phyloP scores from a whole-genome alignment of 768 basidiomycete genomes.

The Erythrobasidium yunnanense region DNA sequence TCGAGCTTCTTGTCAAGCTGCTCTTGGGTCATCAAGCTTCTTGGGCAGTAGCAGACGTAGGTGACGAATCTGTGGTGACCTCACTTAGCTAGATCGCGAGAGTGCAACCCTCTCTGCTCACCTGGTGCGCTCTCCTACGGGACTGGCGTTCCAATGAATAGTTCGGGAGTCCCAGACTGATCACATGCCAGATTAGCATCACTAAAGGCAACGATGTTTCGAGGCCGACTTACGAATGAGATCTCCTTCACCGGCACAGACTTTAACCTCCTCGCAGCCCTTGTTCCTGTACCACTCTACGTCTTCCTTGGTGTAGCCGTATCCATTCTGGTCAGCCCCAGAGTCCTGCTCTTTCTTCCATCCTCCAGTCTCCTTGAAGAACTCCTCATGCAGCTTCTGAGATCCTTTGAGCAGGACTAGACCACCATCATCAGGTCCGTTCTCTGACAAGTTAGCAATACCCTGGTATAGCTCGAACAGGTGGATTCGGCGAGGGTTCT shows the following conservation, averaged over 20 bases:
- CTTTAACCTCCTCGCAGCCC: background rate
- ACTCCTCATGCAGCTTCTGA: constrained; percentile 31
- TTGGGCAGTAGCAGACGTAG: background rate
- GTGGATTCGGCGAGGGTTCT: constrained; percentile 25
- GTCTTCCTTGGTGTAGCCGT: background rate
- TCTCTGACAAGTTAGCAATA: constrained; percentile 35
- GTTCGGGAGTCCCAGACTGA: background rate
- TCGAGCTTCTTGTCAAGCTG: constrained; percentile 2
- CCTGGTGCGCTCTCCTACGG: background rate
- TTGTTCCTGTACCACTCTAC: background rate
- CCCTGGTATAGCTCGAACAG: constrained; percentile 32
- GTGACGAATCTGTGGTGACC: background rate
- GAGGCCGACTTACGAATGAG: background rate
- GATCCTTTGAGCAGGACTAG: constrained; percentile 33
- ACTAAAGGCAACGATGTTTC: background rate
- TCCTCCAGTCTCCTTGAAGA: constrained; percentile 26
- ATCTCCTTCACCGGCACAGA: background rate
- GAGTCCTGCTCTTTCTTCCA: background rate
- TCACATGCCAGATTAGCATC: background rate
- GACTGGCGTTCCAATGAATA: background rate
- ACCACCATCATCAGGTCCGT: constrained; percentile 39
- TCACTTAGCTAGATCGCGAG: no score
- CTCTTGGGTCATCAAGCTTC: background rate
- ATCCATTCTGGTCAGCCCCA: background rate
- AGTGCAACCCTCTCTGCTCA: no score